Evolutionary conservation across 2,329 filamentous ascomycete genomes (phyloP).

Genomic region (Penicillium sp.): DNA sequence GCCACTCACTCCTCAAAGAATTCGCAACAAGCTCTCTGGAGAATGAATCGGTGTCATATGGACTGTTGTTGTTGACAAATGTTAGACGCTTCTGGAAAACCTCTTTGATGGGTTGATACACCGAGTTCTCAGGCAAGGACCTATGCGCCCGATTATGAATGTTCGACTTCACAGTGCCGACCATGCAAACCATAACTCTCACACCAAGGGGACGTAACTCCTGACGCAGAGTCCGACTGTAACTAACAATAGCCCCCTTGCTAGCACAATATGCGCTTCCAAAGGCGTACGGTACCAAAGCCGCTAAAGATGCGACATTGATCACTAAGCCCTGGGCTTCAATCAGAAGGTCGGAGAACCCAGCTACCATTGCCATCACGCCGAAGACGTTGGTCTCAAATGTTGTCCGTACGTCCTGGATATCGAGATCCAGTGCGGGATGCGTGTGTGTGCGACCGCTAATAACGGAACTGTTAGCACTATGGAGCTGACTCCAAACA

Average conservation of each 20-base stretch:
- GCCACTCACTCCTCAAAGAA: neutral
- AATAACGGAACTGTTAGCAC: neutral
- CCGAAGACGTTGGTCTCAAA: neutral
- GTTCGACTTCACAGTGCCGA: neutral
- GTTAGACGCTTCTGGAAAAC: neutral
- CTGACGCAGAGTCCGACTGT: neutral
- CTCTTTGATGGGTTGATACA: neutral
- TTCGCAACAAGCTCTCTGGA: neutral
- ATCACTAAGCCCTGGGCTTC: neutral
- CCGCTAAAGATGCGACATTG: neutral
- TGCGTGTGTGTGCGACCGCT: neutral
- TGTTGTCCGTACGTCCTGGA: neutral
- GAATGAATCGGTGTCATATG: neutral
- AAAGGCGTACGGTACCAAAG: neutral
- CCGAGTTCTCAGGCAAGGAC: neutral
- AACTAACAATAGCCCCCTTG: neutral
- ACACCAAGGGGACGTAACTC: neutral
- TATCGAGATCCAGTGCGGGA: neutral
- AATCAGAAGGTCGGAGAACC: neutral
- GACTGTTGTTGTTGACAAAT: neutral
- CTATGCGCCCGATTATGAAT: neutral
- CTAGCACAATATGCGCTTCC: neutral
- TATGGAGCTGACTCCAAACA: neutral
- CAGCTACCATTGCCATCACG: neutral
- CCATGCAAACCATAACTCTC: neutral